Evolutionary conservation across 2,329 filamentous ascomycete genomes (phyloP).

Genomic region (Colletotrichum somersetense): DNA sequence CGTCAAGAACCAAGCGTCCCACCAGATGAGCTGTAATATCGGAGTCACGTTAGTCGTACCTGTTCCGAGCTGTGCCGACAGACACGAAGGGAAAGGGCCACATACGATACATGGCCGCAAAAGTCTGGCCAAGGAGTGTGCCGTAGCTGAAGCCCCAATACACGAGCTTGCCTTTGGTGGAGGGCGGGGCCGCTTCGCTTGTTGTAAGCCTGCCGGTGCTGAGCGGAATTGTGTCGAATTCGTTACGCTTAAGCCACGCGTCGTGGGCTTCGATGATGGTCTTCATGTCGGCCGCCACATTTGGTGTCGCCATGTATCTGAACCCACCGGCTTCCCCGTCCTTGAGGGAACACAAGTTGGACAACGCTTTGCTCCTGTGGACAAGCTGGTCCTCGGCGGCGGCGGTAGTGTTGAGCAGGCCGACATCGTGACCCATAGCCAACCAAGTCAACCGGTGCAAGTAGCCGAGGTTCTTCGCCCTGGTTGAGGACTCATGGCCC

Average conservation of each 20-base stretch:
- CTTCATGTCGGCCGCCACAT: conserved; percentile 45
- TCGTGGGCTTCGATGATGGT: conserved; percentile 39
- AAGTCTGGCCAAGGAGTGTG: conserved; percentile 52
- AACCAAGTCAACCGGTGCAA: conserved; percentile 53
- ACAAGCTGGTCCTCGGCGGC: conserved; percentile 48
- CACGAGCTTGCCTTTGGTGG: conserved; percentile 45
- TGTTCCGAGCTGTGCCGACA: not conserved
- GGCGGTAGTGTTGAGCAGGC: conserved; percentile 52
- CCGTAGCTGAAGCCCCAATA: conserved; percentile 57
- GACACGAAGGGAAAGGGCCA: not conserved
- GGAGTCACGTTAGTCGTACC: conserved; percentile 2
- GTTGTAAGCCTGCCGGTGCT: conserved; percentile 10
- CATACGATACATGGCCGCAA: conserved; percentile 53
- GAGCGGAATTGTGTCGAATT: conserved; percentile 24
- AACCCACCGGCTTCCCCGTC: conserved; percentile 44
- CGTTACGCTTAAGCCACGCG: conserved; percentile 36
- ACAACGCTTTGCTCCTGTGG: conserved; percentile 48
- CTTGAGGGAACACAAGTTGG: conserved; percentile 49
- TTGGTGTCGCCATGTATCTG: conserved; percentile 42
- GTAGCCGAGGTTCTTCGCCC: conserved; percentile 47
- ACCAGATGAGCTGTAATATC: conserved; percentile 43
- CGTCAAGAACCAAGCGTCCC: conserved; percentile 50
- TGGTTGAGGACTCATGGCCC: conserved; percentile 18
- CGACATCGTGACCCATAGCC: conserved; percentile 47
- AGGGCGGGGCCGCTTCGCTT: conserved; percentile 16